Base-by-base conservation (phyloP, 257 asterid species). In the Fraxinus anomala region DNA sequence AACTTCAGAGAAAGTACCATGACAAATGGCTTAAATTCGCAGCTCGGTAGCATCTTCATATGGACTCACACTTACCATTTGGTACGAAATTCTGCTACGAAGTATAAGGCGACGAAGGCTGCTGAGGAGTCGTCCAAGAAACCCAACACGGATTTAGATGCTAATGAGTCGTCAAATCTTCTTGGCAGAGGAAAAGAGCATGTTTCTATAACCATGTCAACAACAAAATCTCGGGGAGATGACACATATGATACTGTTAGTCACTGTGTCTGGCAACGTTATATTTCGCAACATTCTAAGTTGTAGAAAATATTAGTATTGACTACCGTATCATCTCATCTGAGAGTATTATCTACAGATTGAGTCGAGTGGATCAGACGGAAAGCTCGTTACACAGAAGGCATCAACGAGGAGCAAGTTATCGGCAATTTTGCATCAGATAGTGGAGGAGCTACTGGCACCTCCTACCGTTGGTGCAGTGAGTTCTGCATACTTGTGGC, bases 401-500 rank as follows among this genome's bases (percentile, higher is more conserved):
- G 80, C 70, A 77, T 65, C 85, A 13, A 66, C 63, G 21, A 80
- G 82, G 92, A 71, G 66, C 51, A 77, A 71, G 51, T 34, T 86
- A 47, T 1, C 47, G 10, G 88, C 78, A 47, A 28, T 79, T 66
- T 42, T 84, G 39, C 87, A 84, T 80, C 88, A 89, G 76, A 79
- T 93, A 63, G 16, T 81, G 40, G 89, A 92, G 65, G 95, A 93
- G 87, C 73, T 93, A 44, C 83, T 73, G 84, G 80, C 97, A 72
- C 98, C 98, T 66, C 95, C 98, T n/a, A 87, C 94, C 1, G 36
- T 93, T 74, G 91, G 86, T 39, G 92, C 96, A 40, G 97, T 93
- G 74, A 88, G 92, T 78, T 56, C 28, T 33, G 26, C 12, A 56
- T 56, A 17, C 66, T 56, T 56, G 59, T 56, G 66, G 13, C 66